Evolutionary conservation across 176 grass and related monocot species (phyloP).

Genomic region (Areca catechu): DNA sequence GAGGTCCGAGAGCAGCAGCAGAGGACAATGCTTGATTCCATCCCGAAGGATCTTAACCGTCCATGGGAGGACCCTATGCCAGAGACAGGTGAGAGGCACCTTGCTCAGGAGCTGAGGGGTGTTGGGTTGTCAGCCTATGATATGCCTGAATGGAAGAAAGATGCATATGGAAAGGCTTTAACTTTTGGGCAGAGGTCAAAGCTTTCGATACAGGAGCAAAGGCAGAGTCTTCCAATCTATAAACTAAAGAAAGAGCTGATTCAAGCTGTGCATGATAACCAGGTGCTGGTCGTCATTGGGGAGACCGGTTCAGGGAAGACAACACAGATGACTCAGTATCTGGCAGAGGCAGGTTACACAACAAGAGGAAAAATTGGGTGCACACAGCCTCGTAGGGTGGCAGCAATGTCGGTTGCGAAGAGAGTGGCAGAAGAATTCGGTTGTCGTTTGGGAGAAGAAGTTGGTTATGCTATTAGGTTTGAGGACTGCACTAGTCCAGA

Average conservation of each 20-base stretch:
- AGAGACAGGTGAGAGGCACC: constrained; percentile 70
- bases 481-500: constrained; percentile 90
- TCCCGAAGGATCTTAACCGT: constrained; percentile 92
- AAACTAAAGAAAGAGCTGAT: constrained; percentile 91
- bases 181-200: constrained; percentile 84
- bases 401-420: constrained; percentile 90
- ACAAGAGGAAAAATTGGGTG: constrained; percentile 88
- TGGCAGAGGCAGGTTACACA: constrained; percentile 86
- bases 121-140: constrained; percentile 83
- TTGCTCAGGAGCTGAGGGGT: constrained; percentile 82
- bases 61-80: constrained; percentile 98
- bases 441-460: constrained; percentile 81
- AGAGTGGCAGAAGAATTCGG: constrained; percentile 93
- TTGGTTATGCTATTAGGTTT: constrained; percentile 92
- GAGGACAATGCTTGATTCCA: constrained; percentile 92
- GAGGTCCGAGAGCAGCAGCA: constrained; percentile 91
- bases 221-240: constrained; percentile 84
- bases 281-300: constrained; percentile 87
- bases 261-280: constrained; percentile 93
- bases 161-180: constrained; percentile 83
- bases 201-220: constrained; percentile 84
- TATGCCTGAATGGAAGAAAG: constrained; percentile 97
- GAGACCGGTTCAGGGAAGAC: constrained; percentile 95
- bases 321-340: constrained; percentile 86
- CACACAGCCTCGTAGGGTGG: constrained; percentile 88